Conservation (phyloP, 1,284 basidiomycete genomes). For the Vanrija pseudolonga region DNA sequence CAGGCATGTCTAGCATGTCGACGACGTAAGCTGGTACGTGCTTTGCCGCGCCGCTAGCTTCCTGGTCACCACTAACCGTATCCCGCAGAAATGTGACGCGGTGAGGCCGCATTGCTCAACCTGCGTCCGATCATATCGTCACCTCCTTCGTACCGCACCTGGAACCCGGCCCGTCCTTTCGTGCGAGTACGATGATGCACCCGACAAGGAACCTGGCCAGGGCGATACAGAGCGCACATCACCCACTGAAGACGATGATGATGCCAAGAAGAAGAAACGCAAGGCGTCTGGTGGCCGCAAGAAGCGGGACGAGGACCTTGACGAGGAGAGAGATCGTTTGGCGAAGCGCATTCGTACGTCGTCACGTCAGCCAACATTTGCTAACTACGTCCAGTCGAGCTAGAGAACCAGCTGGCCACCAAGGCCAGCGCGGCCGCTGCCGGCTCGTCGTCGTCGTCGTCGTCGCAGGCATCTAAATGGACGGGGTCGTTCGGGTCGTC, state of each 20-base stretch:
- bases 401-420: conserved; percentile 14
- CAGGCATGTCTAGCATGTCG: conserved; percentile 31
- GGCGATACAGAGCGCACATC: conserved; percentile 2
- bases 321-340: conserved; percentile 33
- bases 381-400: conserved; percentile 13
- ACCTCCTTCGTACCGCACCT: conserved; percentile 37
- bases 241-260: conserved; percentile 16
- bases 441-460: neutral
- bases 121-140: conserved; percentile 43
- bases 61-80: neutral
- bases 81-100: conserved; percentile 44
- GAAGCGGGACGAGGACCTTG: conserved; percentile 25
- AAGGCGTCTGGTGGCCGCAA: conserved; percentile 25
- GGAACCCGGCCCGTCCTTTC: conserved; percentile 33
- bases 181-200: conserved; percentile 45
- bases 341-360: conserved; percentile 37
- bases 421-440: neutral
- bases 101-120: conserved; percentile 46
- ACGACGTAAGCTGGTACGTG: conserved; percentile 21
- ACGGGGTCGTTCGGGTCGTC: neutral
- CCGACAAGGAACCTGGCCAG: conserved; percentile 9
- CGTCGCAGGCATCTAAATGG: neutral
- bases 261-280: conserved; percentile 34
- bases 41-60: neutral
- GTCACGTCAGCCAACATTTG: neutral